Evolutionary conservation across 83 land plant genomes (phyloP), one percentile per base, ranked within the genome.

Genomic region (Diphasiastrum complanatum): DNA sequence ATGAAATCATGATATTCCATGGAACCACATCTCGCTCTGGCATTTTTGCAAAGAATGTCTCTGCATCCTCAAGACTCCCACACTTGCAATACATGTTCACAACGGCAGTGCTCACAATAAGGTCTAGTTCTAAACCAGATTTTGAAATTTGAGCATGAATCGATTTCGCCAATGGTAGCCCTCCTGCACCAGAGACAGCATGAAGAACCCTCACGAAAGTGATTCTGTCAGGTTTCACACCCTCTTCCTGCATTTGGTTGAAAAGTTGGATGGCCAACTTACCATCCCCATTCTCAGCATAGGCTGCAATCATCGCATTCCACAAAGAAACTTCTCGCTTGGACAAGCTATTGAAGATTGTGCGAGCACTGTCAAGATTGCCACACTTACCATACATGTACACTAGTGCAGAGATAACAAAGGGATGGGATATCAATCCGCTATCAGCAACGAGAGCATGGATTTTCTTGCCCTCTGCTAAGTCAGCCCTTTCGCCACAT

Each of bases 371-470:
- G 27, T 65, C 54, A 1, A 80, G 14, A 25, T 63, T 77, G 2
- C 87, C 87, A 73, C 84, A 81, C 41, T 81, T 81, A 1, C 78
- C 64, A 55, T 81, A 81, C 85, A 81, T 74, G 33, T 81, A 78
- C 2, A 81, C 51, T 1, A 81, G 59, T 2, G 85, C 82, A 71
- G 66, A 70, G 1, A 75, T 63, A 5, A 75, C 38, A 34, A 45
- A 64, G 8, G 61, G 49, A 31, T 70, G 70, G 23, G 61, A 52
- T 1, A 38, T 25, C 38, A 74, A 37, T 0, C 54, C 67, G 28
- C 47, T 71, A 46, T 60, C 58, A n/a, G 55, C 38, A 2, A 78
- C 51, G 19, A 71, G 55, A 0, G 52, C 55, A 51, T 81, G 77
- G 48, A 81, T 36, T 63, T 69, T 63, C 55, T 34, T 53, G 3